Evolutionary conservation across 225 moss, liverwort and hornwort genomes (phyloP).

Genomic region (Marchantia paleacea): DNA sequence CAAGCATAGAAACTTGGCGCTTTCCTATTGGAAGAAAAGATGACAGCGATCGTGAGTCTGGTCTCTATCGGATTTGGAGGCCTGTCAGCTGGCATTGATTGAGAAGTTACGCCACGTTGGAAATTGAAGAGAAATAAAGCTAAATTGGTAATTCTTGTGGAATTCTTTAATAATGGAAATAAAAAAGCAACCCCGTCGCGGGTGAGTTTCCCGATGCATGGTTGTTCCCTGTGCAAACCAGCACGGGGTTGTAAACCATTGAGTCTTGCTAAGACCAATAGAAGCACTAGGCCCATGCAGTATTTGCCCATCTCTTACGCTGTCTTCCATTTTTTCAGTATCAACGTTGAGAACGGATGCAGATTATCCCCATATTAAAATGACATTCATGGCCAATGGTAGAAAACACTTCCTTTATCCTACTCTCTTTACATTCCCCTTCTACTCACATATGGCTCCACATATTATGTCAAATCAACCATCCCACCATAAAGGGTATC

Average conservation of each 20-base stretch:
- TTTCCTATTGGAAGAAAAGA: background rate
- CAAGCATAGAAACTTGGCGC: background rate
- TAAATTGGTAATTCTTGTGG: background rate
- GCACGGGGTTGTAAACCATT: background rate
- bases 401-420: too few relatives aligned
- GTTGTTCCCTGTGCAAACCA: background rate
- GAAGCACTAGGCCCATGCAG: background rate
- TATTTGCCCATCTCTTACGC: background rate
- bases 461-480: too few relatives aligned
- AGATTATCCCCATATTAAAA: too few relatives aligned
- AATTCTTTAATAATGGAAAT: background rate
- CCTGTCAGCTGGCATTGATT: conserved; percentile 3
- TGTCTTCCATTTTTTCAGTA: too few relatives aligned
- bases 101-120: conserved; percentile 1
- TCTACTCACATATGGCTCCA: too few relatives aligned
- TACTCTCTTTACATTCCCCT: too few relatives aligned
- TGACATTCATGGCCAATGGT: too few relatives aligned
- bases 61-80: background rate
- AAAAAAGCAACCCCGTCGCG: background rate
- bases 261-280: background rate
- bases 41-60: conserved; percentile 2
- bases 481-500: too few relatives aligned
- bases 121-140: background rate
- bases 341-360: too few relatives aligned
- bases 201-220: background rate